Base-by-base conservation (phyloP, 306 rosid genomes). In the Crotalaria pallida region DNA sequence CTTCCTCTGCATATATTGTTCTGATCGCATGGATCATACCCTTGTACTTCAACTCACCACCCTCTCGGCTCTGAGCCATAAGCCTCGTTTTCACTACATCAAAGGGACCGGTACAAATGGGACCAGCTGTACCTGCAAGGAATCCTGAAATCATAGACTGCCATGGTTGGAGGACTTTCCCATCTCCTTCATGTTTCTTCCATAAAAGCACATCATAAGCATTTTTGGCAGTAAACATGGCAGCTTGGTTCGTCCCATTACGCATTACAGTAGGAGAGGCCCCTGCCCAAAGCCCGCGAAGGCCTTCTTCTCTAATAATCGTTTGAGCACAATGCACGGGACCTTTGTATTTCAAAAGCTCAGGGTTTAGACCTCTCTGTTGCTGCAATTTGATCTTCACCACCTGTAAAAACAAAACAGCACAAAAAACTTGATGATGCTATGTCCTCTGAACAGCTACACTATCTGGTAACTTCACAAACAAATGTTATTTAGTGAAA, bases 121-220 rank as follows among this genome's bases (percentile, higher is more conserved):
- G 98, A 41, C 98, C 98, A 6, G 83, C 96, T 0, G 97, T 93
- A 33, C 98, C 98, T 26, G 98, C 97, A 10, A 93, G 90, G 74
- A 93, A 90, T 23, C 98, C 97, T 0, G 98, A 94, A 64, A 94
- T 76, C 97, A 94, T 94, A 12, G 98, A 94, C 74, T 94, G 98
- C 97, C 97, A 90, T 27, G 96, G 98, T 62, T 65, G 92, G 69
- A 94, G 90, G 79, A 84, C 95, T 80, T 73, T 84, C 34, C 94
- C 97, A 26, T 94, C 98, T 23, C 98, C 97, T 86, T 94, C 98
- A 31, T 94, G 92, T 64, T 89, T 94, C 80, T 84, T 88, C 98
- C 98, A 94, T 69, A 94, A 77, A 63, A 90, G 79, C 27, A 94
- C 85, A 23, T 94, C 97, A 71, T 80, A 87, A 4, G 96, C 78